Conservation (phyloP, 1,139 yeast species). For the Meyerozyma athensensis region DNA sequence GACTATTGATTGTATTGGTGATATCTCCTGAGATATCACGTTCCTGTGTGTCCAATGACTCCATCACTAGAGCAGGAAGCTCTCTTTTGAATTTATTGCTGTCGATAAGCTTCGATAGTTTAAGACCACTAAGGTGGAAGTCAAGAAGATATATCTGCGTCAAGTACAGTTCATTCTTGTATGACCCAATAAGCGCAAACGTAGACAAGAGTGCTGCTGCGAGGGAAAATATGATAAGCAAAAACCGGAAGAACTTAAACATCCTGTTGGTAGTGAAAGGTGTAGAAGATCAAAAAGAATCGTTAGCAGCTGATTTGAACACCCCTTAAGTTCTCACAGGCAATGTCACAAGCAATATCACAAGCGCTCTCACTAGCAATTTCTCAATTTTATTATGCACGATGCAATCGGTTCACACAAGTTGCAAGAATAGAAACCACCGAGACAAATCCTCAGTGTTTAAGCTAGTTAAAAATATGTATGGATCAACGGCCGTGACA, state of each 20-base stretch:
- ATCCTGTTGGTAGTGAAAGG: conserved; percentile 14
- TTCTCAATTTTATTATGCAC: too few relatives aligned
- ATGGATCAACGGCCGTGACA: too few relatives aligned
- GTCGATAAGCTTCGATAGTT: conserved; percentile 28
- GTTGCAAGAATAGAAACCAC: too few relatives aligned
- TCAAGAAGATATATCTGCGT: conserved; percentile 36
- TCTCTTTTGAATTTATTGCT: conserved; percentile 5
- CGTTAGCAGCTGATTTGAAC: too few relatives aligned
- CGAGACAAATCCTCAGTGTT: too few relatives aligned
- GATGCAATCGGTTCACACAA: too few relatives aligned
- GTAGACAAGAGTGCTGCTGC: conserved; percentile 31
- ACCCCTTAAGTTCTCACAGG: too few relatives aligned
- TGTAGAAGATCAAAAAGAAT: too few relatives aligned
- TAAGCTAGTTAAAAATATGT: too few relatives aligned
- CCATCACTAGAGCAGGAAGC: background rate
- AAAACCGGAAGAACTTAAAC: conserved; percentile 32
- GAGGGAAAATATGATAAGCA: conserved; percentile 32
- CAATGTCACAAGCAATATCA: too few relatives aligned
- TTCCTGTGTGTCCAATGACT: background rate
- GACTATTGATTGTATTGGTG: background rate
- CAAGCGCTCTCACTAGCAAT: too few relatives aligned
- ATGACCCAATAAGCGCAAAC: conserved; percentile 42
- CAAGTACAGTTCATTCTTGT: conserved; percentile 29
- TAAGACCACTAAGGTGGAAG: conserved; percentile 31
- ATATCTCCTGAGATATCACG: background rate